Conservation (phyloP, 345 rosid species). For the Moringa oleifera region DNA sequence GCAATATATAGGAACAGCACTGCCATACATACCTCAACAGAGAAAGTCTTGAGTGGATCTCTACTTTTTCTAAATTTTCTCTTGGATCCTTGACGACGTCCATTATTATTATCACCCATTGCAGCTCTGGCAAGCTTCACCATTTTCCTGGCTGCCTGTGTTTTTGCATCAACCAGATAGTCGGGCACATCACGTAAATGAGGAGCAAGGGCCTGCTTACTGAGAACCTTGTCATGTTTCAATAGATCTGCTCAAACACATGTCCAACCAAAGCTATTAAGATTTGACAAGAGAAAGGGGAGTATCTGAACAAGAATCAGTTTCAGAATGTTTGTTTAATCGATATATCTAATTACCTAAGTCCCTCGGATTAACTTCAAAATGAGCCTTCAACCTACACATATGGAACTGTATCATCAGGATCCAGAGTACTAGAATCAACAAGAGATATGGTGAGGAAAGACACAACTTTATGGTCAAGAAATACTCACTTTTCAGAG, state of each 20-base stretch:
- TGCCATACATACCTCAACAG: not conserved
- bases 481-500: constrained; percentile 75
- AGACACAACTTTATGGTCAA: not conserved
- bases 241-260: constrained; percentile 47
- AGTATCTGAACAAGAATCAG: not conserved
- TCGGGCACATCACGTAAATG: constrained; percentile 72
- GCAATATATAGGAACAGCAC: not conserved
- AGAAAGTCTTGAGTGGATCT: constrained; percentile 52
- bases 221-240: constrained; percentile 75
- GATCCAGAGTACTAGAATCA: not conserved
- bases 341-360: constrained; percentile 29
- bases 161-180: constrained; percentile 63
- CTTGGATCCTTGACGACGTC: constrained; percentile 37
- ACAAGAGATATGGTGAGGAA: not conserved
- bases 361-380: constrained; percentile 80
- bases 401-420: constrained; percentile 6
- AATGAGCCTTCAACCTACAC: constrained; percentile 82
- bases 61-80: constrained; percentile 44
- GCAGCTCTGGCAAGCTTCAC: constrained; percentile 81
- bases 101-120: constrained; percentile 48
- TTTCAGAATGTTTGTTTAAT: not conserved
- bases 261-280: constrained; percentile 5
- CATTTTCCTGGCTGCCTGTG: constrained; percentile 85
- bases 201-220: constrained; percentile 64
- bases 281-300: not conserved